phyloP scores from a whole-genome alignment of 768 basidiomycete species.

The Suillus occidentalis region DNA sequence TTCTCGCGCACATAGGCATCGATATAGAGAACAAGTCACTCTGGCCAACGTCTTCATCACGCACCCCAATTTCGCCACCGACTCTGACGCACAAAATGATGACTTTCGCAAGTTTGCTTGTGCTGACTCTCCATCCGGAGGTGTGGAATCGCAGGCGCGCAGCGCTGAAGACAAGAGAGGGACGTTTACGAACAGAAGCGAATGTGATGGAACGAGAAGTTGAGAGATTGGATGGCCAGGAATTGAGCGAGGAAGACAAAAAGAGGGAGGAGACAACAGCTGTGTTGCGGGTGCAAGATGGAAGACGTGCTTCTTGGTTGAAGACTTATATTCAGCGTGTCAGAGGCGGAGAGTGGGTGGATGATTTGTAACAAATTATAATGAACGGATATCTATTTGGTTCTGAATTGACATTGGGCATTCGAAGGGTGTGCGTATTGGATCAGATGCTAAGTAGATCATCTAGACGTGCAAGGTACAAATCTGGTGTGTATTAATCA shows the following conservation, averaged over 20 bases:
- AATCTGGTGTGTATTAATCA: slow-evolving; percentile 30
- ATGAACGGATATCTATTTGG: not conserved
- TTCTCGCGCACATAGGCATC: slow-evolving; percentile 58
- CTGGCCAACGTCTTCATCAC: slow-evolving; percentile 35
- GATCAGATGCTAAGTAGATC: not conserved
- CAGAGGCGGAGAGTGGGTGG: slow-evolving; percentile 64
- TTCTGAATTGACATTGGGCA: slow-evolving; percentile 4
- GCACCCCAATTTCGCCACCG: slow-evolving; percentile 39
- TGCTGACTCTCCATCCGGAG: slow-evolving; percentile 69
- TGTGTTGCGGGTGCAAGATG: slow-evolving; percentile 49
- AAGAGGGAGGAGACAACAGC: slow-evolving; percentile 33
- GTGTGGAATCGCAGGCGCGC: slow-evolving; percentile 68
- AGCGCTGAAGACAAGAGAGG: slow-evolving; percentile 61
- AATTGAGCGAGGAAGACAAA: slow-evolving; percentile 33
- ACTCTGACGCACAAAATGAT: slow-evolving; percentile 46
- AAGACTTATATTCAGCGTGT: slow-evolving; percentile 65
- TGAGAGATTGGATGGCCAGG: slow-evolving; percentile 32
- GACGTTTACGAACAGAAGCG: slow-evolving; percentile 65
- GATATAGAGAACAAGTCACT: slow-evolving; percentile 50
- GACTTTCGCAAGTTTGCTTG: slow-evolving; percentile 56
- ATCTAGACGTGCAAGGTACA: not conserved
- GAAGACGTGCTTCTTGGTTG: slow-evolving; percentile 60
- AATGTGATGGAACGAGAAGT: slow-evolving; percentile 34
- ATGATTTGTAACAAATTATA: slow-evolving; percentile 49
- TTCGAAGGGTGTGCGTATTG: not conserved